These are phyloP conservation scores for Elymus sibiricus DNA, from an alignment of 176 grass and related monocot genomes.

Conservation along the genomic window DNA sequence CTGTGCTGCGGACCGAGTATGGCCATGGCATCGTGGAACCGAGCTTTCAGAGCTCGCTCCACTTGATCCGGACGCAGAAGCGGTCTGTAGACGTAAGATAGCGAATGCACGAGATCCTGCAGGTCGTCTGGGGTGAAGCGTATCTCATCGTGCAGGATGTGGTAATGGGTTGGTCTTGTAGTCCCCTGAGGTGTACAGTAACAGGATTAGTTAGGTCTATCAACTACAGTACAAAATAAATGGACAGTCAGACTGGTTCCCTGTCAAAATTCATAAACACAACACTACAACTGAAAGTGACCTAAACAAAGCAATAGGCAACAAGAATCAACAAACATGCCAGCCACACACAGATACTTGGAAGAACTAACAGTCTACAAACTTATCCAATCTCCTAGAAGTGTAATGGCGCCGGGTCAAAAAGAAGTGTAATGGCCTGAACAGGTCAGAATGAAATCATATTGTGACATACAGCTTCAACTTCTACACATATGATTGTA, in stretches of 20 bases:
- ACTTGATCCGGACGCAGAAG: constrained; percentile 43
- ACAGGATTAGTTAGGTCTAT: not conserved
- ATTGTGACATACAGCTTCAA: not conserved
- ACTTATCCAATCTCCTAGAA: not conserved
- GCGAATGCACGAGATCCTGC: constrained; percentile 78
- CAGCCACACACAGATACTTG: not conserved
- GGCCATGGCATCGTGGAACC: constrained; percentile 57
- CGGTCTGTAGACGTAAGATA: constrained; percentile 71
- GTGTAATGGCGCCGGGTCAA: not conserved
- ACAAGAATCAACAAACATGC: not conserved
- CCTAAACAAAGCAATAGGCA: not conserved
- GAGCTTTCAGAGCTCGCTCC: constrained; percentile 49
- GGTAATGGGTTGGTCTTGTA: constrained; percentile 81
- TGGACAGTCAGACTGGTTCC: not conserved
- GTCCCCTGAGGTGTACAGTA: constrained; percentile 58
- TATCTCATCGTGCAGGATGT: too few species aligned
- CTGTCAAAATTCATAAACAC: not conserved
- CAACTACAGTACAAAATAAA: not conserved
- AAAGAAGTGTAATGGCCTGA: not conserved
- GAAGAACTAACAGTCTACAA: not conserved
- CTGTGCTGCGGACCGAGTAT: constrained; percentile 45
- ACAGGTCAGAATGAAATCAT: not conserved
- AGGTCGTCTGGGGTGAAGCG: constrained; percentile 74
- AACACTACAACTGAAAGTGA: not conserved
- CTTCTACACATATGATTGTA: not conserved